A percentile compares a stretch with the other conserved stretches of the same genome.
These are phyloP conservation scores for Maudiozyma barnettii DNA, from an alignment of 805 yeast species.

Conservation along the genomic window DNA sequence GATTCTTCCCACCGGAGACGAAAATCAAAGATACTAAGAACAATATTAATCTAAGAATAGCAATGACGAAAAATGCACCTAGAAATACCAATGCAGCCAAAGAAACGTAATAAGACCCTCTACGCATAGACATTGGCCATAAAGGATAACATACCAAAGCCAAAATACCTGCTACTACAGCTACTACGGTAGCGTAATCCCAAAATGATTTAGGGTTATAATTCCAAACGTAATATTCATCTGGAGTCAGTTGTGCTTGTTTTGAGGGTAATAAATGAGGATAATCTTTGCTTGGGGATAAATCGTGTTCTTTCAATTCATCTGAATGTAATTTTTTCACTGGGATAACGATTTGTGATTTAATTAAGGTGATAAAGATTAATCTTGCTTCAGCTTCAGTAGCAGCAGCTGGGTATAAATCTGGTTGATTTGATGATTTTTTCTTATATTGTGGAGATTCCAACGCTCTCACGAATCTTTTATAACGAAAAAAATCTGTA, in stretches of 20 bases:
- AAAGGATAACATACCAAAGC: constrained; percentile 77
- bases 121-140: constrained; percentile 88
- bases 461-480: constrained; percentile 74
- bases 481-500: constrained; percentile 77
- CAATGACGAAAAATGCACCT: constrained; percentile 64
- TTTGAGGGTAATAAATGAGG: constrained; percentile 52
- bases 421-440: constrained; percentile 40
- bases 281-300: constrained; percentile 50
- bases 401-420: constrained; percentile 38
- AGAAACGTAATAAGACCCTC: constrained; percentile 84
- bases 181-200: constrained; percentile 32
- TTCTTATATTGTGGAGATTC: constrained; percentile 58
- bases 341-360: constrained; percentile 65
- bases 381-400: constrained; percentile 22
- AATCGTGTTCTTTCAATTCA: constrained; percentile 51
- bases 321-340: constrained; percentile 62
- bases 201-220: constrained; percentile 55
- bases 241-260: constrained; percentile 51
- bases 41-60: constrained; percentile 68
- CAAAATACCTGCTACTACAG: constrained; percentile 49
- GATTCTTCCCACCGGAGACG: constrained; percentile 33
- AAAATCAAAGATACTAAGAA: constrained; percentile 34
- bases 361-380: constrained; percentile 58
- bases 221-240: constrained; percentile 77
- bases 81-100: constrained; percentile 66